phyloP scores from a whole-genome alignment of 2,329 filamentous ascomycete species.

The Anisogramma anomala region DNA sequence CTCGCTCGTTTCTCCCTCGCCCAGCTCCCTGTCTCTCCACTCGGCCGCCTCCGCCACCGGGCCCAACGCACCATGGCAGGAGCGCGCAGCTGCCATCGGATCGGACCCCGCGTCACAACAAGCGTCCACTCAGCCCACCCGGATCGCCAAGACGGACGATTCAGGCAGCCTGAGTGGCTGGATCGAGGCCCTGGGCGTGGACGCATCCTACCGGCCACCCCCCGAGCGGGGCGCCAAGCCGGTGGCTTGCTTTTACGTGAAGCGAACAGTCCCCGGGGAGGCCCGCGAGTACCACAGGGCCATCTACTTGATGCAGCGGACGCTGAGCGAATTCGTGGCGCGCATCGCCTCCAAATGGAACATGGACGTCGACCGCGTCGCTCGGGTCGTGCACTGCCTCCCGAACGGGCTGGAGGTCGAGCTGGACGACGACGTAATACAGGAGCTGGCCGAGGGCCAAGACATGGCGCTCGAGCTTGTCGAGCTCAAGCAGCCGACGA shows the following conservation, averaged over 20 bases:
- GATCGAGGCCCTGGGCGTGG: slow-evolving; percentile 89
- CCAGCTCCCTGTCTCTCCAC: slow-evolving; percentile 51
- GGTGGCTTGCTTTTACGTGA: slow-evolving; percentile 82
- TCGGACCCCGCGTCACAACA: slow-evolving; percentile 31
- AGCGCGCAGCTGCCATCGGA: slow-evolving; percentile 41
- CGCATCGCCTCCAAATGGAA: slow-evolving; percentile 70
- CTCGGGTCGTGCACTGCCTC: slow-evolving; percentile 61
- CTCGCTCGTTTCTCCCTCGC: slow-evolving; percentile 55
- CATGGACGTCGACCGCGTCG: slow-evolving; percentile 60
- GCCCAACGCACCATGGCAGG: slow-evolving; percentile 42
- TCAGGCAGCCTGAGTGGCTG: slow-evolving; percentile 61
- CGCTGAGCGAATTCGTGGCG: slow-evolving; percentile 59
- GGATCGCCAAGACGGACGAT: slow-evolving; percentile 43
- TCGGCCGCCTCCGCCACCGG: slow-evolving; percentile 40
- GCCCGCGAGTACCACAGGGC: slow-evolving; percentile 63
- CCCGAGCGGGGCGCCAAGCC: slow-evolving; percentile 56
- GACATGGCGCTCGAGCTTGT: slow-evolving; percentile 70
- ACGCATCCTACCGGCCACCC: slow-evolving; percentile 71
- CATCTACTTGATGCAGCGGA: slow-evolving; percentile 72
- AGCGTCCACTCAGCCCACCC: slow-evolving; percentile 41
- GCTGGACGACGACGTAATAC: slow-evolving; percentile 81
- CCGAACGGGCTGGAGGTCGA: slow-evolving; percentile 68
- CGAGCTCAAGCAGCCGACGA: slow-evolving; percentile 32
- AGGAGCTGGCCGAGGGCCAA: slow-evolving; percentile 76
- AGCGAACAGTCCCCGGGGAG: slow-evolving; percentile 39